These are phyloP conservation scores for Suillus cothurnatus DNA, from an alignment of 768 basidiomycete species.

Conservation along the genomic window DNA sequence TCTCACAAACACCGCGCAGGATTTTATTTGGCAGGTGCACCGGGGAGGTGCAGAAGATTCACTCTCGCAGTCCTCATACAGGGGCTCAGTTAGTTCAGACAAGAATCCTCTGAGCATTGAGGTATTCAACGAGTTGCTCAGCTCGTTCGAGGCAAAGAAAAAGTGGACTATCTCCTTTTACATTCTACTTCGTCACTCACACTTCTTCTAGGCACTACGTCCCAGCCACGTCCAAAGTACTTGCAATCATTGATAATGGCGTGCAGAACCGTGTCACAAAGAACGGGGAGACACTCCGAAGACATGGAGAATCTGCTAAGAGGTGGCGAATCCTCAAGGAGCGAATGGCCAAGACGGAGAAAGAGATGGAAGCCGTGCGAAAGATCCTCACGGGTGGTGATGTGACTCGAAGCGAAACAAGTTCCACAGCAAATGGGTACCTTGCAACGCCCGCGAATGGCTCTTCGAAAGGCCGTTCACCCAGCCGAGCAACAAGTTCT, in stretches of 20 bases:
- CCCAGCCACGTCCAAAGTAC: conserved; percentile 89
- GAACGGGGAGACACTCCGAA: conserved; percentile 92
- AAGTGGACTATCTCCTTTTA: conserved; percentile 51
- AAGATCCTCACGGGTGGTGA: conserved; percentile 53
- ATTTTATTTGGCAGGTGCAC: conserved; percentile 86
- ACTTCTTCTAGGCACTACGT: conserved; percentile 75
- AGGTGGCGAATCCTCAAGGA: conserved; percentile 83
- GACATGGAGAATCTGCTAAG: conserved; percentile 87
- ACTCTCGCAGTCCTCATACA: conserved; percentile 42
- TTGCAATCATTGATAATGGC: conserved; percentile 93
- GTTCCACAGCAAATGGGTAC: conserved; percentile 67
- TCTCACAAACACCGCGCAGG: conserved; percentile 43
- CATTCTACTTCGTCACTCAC: conserved; percentile 16
- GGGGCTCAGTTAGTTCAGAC: conserved; percentile 50
- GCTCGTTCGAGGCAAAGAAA: conserved; percentile 87
- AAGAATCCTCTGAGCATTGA: conserved; percentile 58
- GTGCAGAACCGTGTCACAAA: conserved; percentile 92
- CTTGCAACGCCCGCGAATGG: conserved; percentile 66
- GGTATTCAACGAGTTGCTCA: conserved; percentile 63
- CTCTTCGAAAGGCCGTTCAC: conserved; percentile 38
- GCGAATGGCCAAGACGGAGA: conserved; percentile 77
- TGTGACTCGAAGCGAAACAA: conserved; percentile 63
- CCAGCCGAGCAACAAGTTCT: conserved; percentile 41
- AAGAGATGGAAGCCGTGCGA: conserved; percentile 76
- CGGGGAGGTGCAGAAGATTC: conserved; percentile 52